Evolutionary conservation across 768 basidiomycete genomes (phyloP), one percentile per base, ranked within the genome.

Genomic region (Vararia minispora): DNA sequence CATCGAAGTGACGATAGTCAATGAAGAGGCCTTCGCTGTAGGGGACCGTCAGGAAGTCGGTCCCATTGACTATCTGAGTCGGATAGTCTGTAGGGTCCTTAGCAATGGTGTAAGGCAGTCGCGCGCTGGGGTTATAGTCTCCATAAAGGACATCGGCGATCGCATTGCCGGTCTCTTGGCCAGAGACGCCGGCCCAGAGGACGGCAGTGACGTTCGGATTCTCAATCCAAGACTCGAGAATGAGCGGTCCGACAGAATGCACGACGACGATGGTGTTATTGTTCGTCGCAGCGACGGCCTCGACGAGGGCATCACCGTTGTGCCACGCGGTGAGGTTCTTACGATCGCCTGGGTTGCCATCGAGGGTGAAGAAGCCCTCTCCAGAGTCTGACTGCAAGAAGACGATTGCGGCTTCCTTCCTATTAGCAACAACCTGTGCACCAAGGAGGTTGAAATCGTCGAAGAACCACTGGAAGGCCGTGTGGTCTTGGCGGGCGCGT

Each of bases 61-160:
- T 23, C 8, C 27, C 6, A 10, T 17, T 34, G 6, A 11, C 20
- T 6, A 37, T 16, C 3, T 30, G 20, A 8, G 36, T 33, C 8
- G 41, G 21, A 32, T 37, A 42, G 16, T 38, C 34, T 34, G 36
- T n/a, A 65, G 59, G 5, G 61, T 67, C 25, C 67, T 72, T 40
- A 11, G 76, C 79, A 47, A 90, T 81, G 12, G 81, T 76, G 52
- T 76, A 80, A 0, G 78, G 75, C 11, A 81, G 57, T 28, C 76
- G 68, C 10, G 76, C 79, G 39, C 71, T 53, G 0, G 87, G 88
- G 51, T 88, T 90, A 54, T 76, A 77, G 17, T 59, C 60, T 0
- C 86, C 88, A 45, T 76, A 87, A 3, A 90, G 55, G 12, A 92
- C 69, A 48, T 90, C 85, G 5, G 80, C 70, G 17, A 91, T 67